Base-by-base conservation (phyloP, 2,329 filamentous ascomycete genomes). In the Colletotrichum phormii region DNA sequence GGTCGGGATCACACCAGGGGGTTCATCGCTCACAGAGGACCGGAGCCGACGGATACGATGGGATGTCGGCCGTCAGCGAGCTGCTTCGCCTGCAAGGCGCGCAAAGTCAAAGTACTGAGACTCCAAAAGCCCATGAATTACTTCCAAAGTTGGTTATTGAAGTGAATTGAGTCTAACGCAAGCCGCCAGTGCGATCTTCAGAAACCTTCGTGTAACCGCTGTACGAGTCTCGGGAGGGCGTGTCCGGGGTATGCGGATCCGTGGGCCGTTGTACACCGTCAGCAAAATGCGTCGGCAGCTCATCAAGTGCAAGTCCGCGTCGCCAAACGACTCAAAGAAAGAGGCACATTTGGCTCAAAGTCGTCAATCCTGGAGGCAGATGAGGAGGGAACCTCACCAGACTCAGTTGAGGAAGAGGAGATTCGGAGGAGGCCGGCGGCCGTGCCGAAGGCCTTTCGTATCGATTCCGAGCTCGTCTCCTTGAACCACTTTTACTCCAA, bases 171-270 rank as follows among this genome's bases (percentile, higher is more conserved):
- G 15, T 42, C 33, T 55, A 18, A 35, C 54, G n/a, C 42, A 11
- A 5, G 7, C 31, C 7, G 26, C 22, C 68, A 84, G 83, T 84
- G 83, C 68, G 83, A 84, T 73, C 81, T 84, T 15, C 78, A 60
- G 12, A 81, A 81, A 26, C 83, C 83, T 3, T 77, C 76, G 3
- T 84, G 83, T 69, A 79, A 81, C 66, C 78, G 83, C 76, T 84
- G 83, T 74, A 77, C 78, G 75, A 83, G 82, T 67, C 83, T 84
- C 71, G 83, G 83, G 51, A 77, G 76, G 37, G 76, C 80, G n/a
- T 84, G 83, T 24, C 83, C 83, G 0, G 83, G 83, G 7, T 84
- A 84, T 67, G 79, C 82, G 11, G 79, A 83, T 71, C 79, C 81
- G 64, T 79, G 83, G 59, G 82, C 82, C 51, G 80, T 84, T 42